A percentile compares a stretch with the other conserved stretches of the same genome.
Evolutionary conservation across 2,329 filamentous ascomycete species (phyloP).

Genomic region (Aspergillus sp.): DNA sequence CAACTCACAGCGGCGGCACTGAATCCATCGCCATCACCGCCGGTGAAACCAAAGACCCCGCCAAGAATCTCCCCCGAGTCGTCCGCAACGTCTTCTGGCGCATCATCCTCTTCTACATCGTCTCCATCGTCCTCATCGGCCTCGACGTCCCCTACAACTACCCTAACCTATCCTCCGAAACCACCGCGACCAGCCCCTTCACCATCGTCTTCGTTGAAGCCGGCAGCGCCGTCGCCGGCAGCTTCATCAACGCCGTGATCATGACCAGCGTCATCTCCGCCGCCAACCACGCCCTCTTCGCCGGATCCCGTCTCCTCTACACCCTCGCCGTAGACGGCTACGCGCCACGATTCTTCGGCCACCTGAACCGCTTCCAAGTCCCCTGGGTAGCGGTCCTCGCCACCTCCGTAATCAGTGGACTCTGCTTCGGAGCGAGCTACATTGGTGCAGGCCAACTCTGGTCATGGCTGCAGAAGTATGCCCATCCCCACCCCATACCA

Average conservation of each 20-base stretch:
- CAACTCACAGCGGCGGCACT: slow-evolving; percentile 51
- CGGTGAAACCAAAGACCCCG: slow-evolving; percentile 65
- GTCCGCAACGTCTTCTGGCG: slow-evolving; percentile 68
- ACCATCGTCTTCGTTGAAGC: slow-evolving; percentile 64
- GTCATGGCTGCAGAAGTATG: slow-evolving; percentile 66
- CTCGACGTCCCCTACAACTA: slow-evolving; percentile 62
- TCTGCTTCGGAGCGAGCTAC: slow-evolving; percentile 66
- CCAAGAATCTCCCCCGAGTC: slow-evolving; percentile 61
- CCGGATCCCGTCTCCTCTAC: slow-evolving; percentile 59
- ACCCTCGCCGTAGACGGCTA: slow-evolving; percentile 57
- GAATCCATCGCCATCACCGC: slow-evolving; percentile 68
- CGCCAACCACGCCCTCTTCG: slow-evolving; percentile 61
- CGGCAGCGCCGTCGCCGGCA: slow-evolving; percentile 57
- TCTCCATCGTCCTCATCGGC: slow-evolving; percentile 57
- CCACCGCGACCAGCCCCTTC: slow-evolving; percentile 54
- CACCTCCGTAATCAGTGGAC: slow-evolving; percentile 56
- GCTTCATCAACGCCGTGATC: slow-evolving; percentile 64
- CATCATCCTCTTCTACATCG: slow-evolving; percentile 58
- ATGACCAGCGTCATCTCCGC: slow-evolving; percentile 61
- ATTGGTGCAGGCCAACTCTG: slow-evolving; percentile 66
- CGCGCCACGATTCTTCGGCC: slow-evolving; percentile 58
- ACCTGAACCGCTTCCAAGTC: slow-evolving; percentile 52
- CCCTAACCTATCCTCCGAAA: slow-evolving; percentile 45
- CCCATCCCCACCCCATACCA: too few relatives aligned
- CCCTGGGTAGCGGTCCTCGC: slow-evolving; percentile 58